Evolutionary conservation across 2,329 filamentous ascomycete species (phyloP).

Genomic region (Botrytis cinerea): DNA sequence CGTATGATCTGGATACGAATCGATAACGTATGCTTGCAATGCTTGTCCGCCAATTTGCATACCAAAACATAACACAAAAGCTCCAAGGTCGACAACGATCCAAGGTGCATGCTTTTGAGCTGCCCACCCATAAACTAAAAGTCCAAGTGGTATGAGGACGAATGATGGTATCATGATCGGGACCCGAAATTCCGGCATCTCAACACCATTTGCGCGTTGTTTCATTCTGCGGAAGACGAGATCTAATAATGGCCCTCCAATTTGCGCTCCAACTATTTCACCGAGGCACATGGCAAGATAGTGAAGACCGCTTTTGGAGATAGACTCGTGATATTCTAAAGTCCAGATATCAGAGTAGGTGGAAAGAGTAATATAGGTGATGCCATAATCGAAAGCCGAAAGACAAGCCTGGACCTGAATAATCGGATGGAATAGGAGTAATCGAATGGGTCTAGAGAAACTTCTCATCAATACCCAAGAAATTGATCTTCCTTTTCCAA

Average conservation of each 20-base stretch:
- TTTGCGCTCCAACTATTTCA: conserved; percentile 41
- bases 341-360: background rate
- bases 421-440: background rate
- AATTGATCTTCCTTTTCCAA: conserved; percentile 30
- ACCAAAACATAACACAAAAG: background rate
- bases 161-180: conserved; percentile 57
- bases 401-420: background rate
- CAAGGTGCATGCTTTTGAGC: conserved; percentile 53
- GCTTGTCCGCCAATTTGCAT: conserved; percentile 23
- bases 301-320: conserved; percentile 58
- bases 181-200: conserved; percentile 62
- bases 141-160: conserved; percentile 54
- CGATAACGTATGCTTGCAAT: conserved; percentile 52
- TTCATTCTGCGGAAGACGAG: conserved; percentile 25
- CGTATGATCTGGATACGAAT: conserved; percentile 45
- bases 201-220: conserved; percentile 50
- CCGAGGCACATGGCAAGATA: conserved; percentile 52
- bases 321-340: conserved; percentile 33
- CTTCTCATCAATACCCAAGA: conserved; percentile 31
- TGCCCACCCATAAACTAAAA: conserved; percentile 60
- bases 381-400: background rate
- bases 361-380: background rate
- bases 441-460: background rate
- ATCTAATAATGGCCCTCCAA: conserved; percentile 39
- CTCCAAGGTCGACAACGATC: conserved; percentile 40